phyloP scores from a whole-genome alignment of 441 rosid genomes.

The Theobroma grandiflorum region DNA sequence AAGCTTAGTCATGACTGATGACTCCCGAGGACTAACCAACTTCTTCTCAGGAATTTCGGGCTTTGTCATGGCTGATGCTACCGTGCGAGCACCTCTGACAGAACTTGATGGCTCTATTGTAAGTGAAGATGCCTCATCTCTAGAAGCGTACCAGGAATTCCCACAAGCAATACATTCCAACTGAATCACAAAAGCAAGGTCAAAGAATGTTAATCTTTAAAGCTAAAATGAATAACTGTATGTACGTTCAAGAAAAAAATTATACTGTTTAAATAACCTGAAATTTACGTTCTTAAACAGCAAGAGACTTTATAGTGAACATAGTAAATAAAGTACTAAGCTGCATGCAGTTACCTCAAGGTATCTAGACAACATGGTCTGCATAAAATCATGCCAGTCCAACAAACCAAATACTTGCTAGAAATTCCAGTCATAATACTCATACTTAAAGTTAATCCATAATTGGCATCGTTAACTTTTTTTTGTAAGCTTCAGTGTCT shows the following conservation, averaged over 20 bases:
- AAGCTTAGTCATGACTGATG: conserved; percentile 60
- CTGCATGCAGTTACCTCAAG: not conserved
- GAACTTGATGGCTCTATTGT: conserved; percentile 71
- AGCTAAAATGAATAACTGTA: not conserved
- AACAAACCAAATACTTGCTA: not conserved
- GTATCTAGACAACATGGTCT: not conserved
- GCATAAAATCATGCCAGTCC: not conserved
- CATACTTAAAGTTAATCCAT: not conserved
- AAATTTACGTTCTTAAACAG: conserved; percentile 5
- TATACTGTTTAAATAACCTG: not conserved
- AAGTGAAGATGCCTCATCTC: conserved; percentile 83
- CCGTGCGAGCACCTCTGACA: conserved; percentile 54
- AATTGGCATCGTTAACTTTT: not conserved
- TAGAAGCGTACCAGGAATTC: conserved; percentile 88
- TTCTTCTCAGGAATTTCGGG: conserved; percentile 41
- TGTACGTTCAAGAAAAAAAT: not conserved
- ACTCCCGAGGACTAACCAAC: conserved; percentile 12
- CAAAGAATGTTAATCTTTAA: not conserved
- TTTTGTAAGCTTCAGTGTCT: not conserved
- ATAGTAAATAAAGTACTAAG: not conserved
- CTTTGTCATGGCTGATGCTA: conserved; percentile 64
- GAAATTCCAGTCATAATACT: not conserved
- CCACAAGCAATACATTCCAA: conserved; percentile 92
- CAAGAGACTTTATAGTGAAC: not conserved
- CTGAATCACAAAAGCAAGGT: conserved; percentile 46